Conservation (phyloP, 768 basidiomycete genomes). For the Amylocystis lapponica region DNA sequence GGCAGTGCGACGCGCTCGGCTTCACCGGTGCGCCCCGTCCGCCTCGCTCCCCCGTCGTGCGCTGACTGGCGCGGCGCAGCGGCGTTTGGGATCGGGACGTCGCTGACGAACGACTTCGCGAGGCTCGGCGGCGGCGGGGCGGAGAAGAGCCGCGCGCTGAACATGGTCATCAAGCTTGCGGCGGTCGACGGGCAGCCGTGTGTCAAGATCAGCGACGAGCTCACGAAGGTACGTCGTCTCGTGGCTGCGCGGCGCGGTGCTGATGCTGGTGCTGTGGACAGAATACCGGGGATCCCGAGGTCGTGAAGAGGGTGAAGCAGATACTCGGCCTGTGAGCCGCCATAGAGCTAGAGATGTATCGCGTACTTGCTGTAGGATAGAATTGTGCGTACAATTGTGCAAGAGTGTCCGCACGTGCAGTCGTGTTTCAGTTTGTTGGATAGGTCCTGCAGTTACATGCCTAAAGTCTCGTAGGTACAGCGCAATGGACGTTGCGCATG, state of each 20-base stretch:
- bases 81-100: slow-evolving; percentile 92
- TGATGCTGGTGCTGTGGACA: slow-evolving; percentile 7
- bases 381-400: too few species aligned
- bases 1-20: slow-evolving; percentile 69
- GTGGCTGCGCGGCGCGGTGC: neutral
- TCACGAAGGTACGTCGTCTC: slow-evolving; percentile 55
- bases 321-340: too few species aligned
- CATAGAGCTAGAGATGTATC: too few species aligned
- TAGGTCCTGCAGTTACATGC: too few species aligned
- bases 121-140: slow-evolving; percentile 34
- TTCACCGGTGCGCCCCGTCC: slow-evolving; percentile 45
- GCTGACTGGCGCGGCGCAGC: slow-evolving; percentile 38
- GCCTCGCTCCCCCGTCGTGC: too few species aligned
- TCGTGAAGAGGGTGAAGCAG: slow-evolving; percentile 47
- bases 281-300: slow-evolving; percentile 48
- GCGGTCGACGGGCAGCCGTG: slow-evolving; percentile 69
- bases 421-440: too few species aligned
- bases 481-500: too few species aligned
- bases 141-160: slow-evolving; percentile 75
- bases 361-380: too few species aligned
- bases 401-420: too few species aligned
- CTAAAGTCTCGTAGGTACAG: too few species aligned
- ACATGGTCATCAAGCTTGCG: slow-evolving; percentile 92
- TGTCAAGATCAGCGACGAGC: slow-evolving; percentile 92
- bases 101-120: slow-evolving; percentile 83